phyloP scores from a whole-genome alignment of 805 yeast genomes.

The Hanseniaspora lindneri region DNA sequence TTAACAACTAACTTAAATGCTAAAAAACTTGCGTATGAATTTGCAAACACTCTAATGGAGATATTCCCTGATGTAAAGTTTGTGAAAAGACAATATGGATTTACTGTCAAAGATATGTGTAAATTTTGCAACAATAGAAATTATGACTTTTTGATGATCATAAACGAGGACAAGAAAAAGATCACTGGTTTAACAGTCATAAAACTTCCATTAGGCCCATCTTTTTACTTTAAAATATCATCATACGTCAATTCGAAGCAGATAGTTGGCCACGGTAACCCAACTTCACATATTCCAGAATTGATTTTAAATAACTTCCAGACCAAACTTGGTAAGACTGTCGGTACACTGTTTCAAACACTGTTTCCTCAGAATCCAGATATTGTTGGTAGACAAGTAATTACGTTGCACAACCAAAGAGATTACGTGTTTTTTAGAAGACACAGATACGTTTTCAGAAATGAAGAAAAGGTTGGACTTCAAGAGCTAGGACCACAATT shows the following conservation, averaged over 20 bases:
- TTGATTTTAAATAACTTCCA: slow-evolving; percentile 82
- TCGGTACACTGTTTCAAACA: slow-evolving; percentile 83
- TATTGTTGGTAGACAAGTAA: slow-evolving; percentile 87
- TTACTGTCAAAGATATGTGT: slow-evolving; percentile 76
- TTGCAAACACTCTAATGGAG: slow-evolving; percentile 76
- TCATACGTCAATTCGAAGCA: slow-evolving; percentile 64
- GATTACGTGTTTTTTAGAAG: slow-evolving; percentile 91
- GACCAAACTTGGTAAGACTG: slow-evolving; percentile 85
- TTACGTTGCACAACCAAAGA: slow-evolving; percentile 91
- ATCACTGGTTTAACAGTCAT: slow-evolving; percentile 88
- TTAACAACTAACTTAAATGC: slow-evolving; percentile 84
- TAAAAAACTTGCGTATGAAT: slow-evolving; percentile 73
- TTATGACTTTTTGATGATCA: slow-evolving; percentile 75
- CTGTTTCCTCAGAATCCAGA: slow-evolving; percentile 89
- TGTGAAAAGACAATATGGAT: slow-evolving; percentile 76
- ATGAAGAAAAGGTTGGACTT: slow-evolving; percentile 84
- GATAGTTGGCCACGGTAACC: slow-evolving; percentile 78
- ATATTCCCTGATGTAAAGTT: slow-evolving; percentile 77
- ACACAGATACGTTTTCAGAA: slow-evolving; percentile 80
- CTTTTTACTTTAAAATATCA: slow-evolving; percentile 77
- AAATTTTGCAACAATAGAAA: slow-evolving; percentile 69
- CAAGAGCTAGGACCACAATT: slow-evolving; percentile 97
- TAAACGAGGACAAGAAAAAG: slow-evolving; percentile 86
- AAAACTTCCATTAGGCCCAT: slow-evolving; percentile 91
- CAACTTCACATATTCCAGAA: slow-evolving; percentile 87